These are phyloP conservation scores for Colletotrichum destructivum DNA, from an alignment of 2,329 filamentous ascomycete genomes.

Conservation along the genomic window DNA sequence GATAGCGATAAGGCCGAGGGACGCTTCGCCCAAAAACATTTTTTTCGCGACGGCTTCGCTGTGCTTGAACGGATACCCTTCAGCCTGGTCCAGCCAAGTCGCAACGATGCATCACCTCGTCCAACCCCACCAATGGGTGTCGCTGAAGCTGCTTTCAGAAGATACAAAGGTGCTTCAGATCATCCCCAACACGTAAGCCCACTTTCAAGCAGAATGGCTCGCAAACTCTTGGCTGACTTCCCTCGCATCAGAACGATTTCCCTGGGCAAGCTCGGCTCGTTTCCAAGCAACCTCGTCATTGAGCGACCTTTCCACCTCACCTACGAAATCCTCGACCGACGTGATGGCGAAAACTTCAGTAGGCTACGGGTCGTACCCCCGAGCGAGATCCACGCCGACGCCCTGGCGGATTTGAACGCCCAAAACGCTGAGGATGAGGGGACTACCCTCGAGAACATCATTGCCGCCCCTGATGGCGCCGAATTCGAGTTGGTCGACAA, in stretches of 20 bases:
- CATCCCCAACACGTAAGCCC: conserved; percentile 70
- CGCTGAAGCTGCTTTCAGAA: conserved; percentile 72
- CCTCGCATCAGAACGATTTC: conserved; percentile 78
- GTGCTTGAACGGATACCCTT: not conserved
- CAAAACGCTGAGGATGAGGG: conserved; percentile 53
- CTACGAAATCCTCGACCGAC: conserved; percentile 86
- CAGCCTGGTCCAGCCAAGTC: conserved; percentile 1
- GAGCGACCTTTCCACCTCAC: conserved; percentile 93
- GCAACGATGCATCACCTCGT: conserved; percentile 60
- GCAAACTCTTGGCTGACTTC: not conserved
- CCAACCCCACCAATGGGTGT: conserved; percentile 73
- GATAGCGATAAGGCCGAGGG: conserved; percentile 38
- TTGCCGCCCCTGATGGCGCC: conserved; percentile 55
- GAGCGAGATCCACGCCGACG: conserved; percentile 86
- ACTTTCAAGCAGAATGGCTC: conserved; percentile 1
- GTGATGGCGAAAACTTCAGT: conserved; percentile 74
- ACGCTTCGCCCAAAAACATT: conserved; percentile 13
- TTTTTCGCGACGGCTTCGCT: conserved; percentile 28
- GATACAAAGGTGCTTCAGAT: conserved; percentile 71
- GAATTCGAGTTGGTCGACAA: conserved; percentile 60
- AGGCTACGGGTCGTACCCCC: conserved; percentile 84
- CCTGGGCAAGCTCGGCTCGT: conserved; percentile 92
- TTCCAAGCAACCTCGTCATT: conserved; percentile 90
- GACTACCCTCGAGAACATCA: conserved; percentile 60
- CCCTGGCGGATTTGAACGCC: conserved; percentile 68